Percentiles rank a stretch among this genome's conserved stretches.
Evolutionary conservation across 1,284 basidiomycete genomes (phyloP).

Genomic region (Sporisorium scitamineum): DNA sequence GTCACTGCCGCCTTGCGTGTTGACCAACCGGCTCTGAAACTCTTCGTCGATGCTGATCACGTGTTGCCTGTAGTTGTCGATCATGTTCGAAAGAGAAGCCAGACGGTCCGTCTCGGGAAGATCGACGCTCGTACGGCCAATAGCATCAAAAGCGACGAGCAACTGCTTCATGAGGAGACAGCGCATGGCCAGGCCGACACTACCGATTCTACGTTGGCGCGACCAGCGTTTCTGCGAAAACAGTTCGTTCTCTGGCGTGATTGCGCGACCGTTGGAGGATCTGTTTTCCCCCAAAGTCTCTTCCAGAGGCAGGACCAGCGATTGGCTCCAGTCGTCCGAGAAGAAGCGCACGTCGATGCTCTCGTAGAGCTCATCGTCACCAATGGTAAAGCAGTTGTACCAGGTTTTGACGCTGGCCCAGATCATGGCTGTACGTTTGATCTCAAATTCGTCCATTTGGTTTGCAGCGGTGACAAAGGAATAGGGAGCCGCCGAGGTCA

Average conservation of each 20-base stretch:
- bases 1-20: slow-evolving; percentile 2
- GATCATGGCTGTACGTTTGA: slow-evolving; percentile 31
- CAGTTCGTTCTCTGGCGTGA: slow-evolving; percentile 12
- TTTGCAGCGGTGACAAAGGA: slow-evolving; percentile 29
- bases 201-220: slow-evolving; percentile 24
- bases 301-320: slow-evolving; percentile 15
- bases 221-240: slow-evolving; percentile 33
- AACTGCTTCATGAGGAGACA: slow-evolving; percentile 27
- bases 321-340: slow-evolving; percentile 36
- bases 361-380: slow-evolving; percentile 49
- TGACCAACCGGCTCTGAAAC: slow-evolving; percentile 8
- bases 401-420: slow-evolving; percentile 49
- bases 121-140: slow-evolving; percentile 14
- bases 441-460: slow-evolving; percentile 38
- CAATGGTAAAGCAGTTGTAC: slow-evolving; percentile 40
- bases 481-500: slow-evolving; percentile 37
- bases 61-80: slow-evolving; percentile 21
- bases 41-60: slow-evolving; percentile 15
- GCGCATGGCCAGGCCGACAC: slow-evolving; percentile 36
- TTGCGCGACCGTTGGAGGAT: neutral
- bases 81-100: slow-evolving; percentile 2
- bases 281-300: neutral
- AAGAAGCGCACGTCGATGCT: slow-evolving; percentile 35
- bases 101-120: slow-evolving; percentile 26
- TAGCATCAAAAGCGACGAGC: slow-evolving; percentile 28